phyloP scores from a whole-genome alignment of 345 rosid species.

The Populus ilicifolia region DNA sequence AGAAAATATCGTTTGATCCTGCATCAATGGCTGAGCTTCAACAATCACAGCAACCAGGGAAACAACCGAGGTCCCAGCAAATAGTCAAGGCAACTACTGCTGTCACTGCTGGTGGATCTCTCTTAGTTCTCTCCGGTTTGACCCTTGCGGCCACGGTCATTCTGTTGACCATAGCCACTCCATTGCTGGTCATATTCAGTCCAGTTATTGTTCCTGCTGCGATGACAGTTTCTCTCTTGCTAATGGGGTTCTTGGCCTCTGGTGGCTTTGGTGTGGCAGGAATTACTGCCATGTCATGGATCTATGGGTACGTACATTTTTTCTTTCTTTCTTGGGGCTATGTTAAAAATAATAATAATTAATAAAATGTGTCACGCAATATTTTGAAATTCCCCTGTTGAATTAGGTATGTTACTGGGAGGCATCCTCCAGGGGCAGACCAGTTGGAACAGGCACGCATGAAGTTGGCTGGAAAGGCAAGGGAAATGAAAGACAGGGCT shows the following conservation, averaged over 20 bases:
- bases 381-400: neutral
- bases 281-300: constrained; percentile 70
- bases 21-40: constrained; percentile 44
- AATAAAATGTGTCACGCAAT: neutral
- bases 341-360: too few relatives aligned
- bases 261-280: constrained; percentile 86
- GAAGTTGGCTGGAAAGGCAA: constrained; percentile 63
- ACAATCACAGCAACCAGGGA: neutral
- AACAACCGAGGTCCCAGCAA: constrained; percentile 48
- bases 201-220: constrained; percentile 83
- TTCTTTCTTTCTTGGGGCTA: neutral
- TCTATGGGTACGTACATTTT: constrained; percentile 42
- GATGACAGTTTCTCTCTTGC: constrained; percentile 41
- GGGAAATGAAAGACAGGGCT: constrained; percentile 72
- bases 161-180: constrained; percentile 69
- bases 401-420: constrained; percentile 66
- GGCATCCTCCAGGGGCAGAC: constrained; percentile 61
- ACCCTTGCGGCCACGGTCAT: constrained; percentile 72
- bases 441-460: constrained; percentile 60
- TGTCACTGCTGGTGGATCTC: constrained; percentile 73
- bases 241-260: constrained; percentile 65
- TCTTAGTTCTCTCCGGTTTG: constrained; percentile 66
- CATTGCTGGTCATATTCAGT: constrained; percentile 77
- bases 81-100: constrained; percentile 79
- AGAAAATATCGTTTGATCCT: neutral